Conservation (phyloP, 441 rosid species). For the Biscutella laevigata region DNA sequence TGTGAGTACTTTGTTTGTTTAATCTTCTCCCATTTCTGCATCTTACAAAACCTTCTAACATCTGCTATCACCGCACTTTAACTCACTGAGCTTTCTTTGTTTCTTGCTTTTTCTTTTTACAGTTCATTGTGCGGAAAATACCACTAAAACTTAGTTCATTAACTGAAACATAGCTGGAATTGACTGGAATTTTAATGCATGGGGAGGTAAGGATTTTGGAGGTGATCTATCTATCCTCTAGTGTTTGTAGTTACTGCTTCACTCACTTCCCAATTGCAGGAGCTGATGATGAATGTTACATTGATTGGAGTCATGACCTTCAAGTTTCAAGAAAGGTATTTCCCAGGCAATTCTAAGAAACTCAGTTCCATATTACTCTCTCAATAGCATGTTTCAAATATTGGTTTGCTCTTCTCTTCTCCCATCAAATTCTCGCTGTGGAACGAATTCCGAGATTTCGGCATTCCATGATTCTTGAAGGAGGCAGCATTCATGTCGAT, state of each 20-base stretch:
- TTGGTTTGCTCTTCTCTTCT: conserved; percentile 5
- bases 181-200: conserved; percentile 82
- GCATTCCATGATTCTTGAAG: conserved; percentile 78
- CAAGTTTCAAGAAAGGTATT: conserved; percentile 65
- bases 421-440: conserved; percentile 51
- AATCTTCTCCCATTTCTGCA: not conserved
- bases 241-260: not conserved
- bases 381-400: not conserved
- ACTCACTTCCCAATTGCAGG: conserved; percentile 31
- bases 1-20: conserved; percentile 33
- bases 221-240: not conserved
- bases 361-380: not conserved
- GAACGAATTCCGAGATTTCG: conserved; percentile 68
- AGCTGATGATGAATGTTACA: conserved; percentile 73
- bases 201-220: conserved; percentile 54
- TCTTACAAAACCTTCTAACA: not conserved
- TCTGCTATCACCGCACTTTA: not conserved
- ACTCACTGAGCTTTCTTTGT: too few relatives aligned
- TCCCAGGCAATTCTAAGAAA: not conserved
- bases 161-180: conserved; percentile 62
- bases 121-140: conserved; percentile 55
- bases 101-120: not conserved
- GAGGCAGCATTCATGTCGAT: conserved; percentile 97
- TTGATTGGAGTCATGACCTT: conserved; percentile 85
- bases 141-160: conserved; percentile 19